A percentile compares a stretch with the other conserved stretches of the same genome.
Conservation (phyloP, 192 early-diverging fungal species). For the Mortierella claussenii region DNA sequence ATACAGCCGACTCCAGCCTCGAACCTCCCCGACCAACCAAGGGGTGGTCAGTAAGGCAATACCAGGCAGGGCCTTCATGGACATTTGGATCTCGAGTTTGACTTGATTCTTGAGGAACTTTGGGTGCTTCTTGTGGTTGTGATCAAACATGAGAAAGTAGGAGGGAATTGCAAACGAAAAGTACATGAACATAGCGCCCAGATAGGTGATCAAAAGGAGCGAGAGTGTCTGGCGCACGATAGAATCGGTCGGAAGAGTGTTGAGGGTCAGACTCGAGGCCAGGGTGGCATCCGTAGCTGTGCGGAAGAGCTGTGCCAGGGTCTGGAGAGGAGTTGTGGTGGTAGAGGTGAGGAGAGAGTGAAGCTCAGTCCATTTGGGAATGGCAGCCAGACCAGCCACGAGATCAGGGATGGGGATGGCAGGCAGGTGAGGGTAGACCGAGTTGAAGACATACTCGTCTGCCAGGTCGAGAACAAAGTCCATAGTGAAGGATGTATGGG, state of each 20-base stretch:
- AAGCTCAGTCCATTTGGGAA: slow-evolving; percentile 25
- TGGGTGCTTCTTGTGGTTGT: slow-evolving; percentile 90
- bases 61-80: slow-evolving; percentile 80
- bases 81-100: slow-evolving; percentile 84
- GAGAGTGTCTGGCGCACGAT: slow-evolving; percentile 78
- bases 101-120: slow-evolving; percentile 94
- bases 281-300: slow-evolving; percentile 44
- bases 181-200: slow-evolving; percentile 86
- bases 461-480: slow-evolving; percentile 70
- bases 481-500: too few relatives aligned
- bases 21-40: slow-evolving; percentile 91
- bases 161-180: slow-evolving; percentile 78
- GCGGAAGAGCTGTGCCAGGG: slow-evolving; percentile 33
- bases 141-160: slow-evolving; percentile 90
- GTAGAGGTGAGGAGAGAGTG: slow-evolving; percentile 10
- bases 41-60: slow-evolving; percentile 89
- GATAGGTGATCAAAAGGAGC: slow-evolving; percentile 74
- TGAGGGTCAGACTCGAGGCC: slow-evolving; percentile 40
- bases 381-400: slow-evolving; percentile 47
- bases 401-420: slow-evolving; percentile 57
- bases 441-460: slow-evolving; percentile 74
- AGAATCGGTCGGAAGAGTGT: slow-evolving; percentile 64
- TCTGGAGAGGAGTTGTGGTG: slow-evolving; percentile 47
- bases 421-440: slow-evolving; percentile 61
- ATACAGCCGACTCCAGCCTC: slow-evolving; percentile 90